Evolutionary conservation across 1,139 yeast genomes (phyloP).

Genomic region (Ogataea hybrid): DNA sequence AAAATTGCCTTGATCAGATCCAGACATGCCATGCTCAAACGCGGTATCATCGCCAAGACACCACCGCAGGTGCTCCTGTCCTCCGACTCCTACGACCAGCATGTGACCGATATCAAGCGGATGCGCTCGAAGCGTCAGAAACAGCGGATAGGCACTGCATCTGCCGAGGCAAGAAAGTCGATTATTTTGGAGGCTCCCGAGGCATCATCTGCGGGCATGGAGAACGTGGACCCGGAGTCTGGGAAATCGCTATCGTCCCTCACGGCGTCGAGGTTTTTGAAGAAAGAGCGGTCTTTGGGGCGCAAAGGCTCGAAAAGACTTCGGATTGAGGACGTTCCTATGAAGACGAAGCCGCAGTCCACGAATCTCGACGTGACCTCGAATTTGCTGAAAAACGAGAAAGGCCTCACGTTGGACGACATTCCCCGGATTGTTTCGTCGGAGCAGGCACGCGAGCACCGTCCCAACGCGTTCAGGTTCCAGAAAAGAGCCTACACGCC

Average conservation of each 20-base stretch:
- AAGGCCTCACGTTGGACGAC: conserved; percentile 88
- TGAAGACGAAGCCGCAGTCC: conserved; percentile 35
- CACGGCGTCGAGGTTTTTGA: conserved; percentile 18
- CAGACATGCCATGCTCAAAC: conserved; percentile 57
- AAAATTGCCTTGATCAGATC: conserved; percentile 85
- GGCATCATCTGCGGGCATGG: conserved; percentile 33
- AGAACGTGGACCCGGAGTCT: conserved; percentile 18
- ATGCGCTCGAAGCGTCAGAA: conserved; percentile 73
- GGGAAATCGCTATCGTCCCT: conserved; percentile 6
- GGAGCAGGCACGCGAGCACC: conserved; percentile 90
- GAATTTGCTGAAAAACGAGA: conserved; percentile 72
- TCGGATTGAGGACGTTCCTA: conserved; percentile 29
- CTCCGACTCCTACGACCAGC: conserved; percentile 21
- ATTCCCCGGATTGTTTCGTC: conserved; percentile 97
- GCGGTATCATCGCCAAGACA: conserved; percentile 13
- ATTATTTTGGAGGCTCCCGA: conserved; percentile 41
- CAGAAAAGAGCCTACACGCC: conserved; percentile 39
- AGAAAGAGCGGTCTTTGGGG: conserved; percentile 23
- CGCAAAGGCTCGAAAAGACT: conserved; percentile 28
- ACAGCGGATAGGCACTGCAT: conserved; percentile 38
- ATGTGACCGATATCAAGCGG: conserved; percentile 70
- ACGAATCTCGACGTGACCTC: conserved; percentile 50
- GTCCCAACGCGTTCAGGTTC: conserved; percentile 82
- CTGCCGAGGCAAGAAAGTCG: conserved; percentile 54
- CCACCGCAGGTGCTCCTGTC: conserved; percentile 5